Base-by-base conservation (phyloP, 2,329 filamentous ascomycete genomes). In the Hymenoscyphus salicellus region DNA sequence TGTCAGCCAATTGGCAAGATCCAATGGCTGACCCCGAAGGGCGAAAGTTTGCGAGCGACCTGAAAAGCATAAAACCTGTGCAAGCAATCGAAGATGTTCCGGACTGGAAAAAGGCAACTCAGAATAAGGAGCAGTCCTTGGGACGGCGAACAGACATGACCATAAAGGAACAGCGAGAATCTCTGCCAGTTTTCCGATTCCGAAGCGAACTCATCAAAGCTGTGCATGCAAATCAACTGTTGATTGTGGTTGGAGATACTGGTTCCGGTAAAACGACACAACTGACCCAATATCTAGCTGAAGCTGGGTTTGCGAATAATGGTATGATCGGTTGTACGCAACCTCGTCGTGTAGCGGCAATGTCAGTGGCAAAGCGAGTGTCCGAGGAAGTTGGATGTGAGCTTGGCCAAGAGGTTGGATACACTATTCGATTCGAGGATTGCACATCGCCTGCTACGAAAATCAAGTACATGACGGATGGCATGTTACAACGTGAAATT, bases 381-480 rank as follows among this genome's bases (percentile, higher is more conserved):
- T 88, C 93, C 0, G 93, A 98, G 75, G 95, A 99, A 79, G 92
- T 98, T 65, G 94, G 95, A 17, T 97, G 94, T 72, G 85, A 89
- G 68, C 84, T 98, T 14, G 95, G 95, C 38, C 88, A 93, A 63
- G 93, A 97, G 76, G 94, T 99, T 68, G 95, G 95, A 62, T 99
- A 99, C 76, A 97, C 91, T 7, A 97, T 99, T 75, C 92, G 95
- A 76, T 99, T 99, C 75, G 95, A 99, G 75, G 95, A 99, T 78
- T 91, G 89, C 75, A 97, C 94, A 0, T 91, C 89, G 69, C 87
- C 92, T 1, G 84, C 89, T 20, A 99, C 95, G 1, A 92, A 89
- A 74, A 97, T 99, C 81, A 99, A 99, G 80, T 99, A 99, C 80
- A 97, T 99, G 94, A 99, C 95, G 17, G 95, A 99, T 73, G 95